Percentiles rank a stretch among this genome's conserved stretches.
Evolutionary conservation across 2,329 filamentous ascomycete genomes (phyloP).

Genomic region (Ophiocordyceps camponoti-leonardi): DNA sequence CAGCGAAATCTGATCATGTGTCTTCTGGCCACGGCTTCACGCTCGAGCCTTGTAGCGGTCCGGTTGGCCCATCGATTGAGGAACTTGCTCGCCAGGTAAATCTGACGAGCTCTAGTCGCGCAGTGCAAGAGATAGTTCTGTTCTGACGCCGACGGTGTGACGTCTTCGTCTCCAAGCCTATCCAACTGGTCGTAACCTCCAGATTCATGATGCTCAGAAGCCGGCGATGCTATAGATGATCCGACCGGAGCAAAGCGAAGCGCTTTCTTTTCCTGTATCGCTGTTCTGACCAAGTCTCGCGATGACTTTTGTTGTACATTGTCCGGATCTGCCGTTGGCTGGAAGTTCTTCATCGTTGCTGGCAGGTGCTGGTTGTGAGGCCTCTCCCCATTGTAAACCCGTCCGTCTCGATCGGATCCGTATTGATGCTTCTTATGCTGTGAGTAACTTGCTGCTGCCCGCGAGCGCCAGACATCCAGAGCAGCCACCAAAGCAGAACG

Average conservation of each 20-base stretch:
- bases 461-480: slow-evolving; percentile 7
- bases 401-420: background rate
- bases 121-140: slow-evolving; percentile 20
- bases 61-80: slow-evolving; percentile 43
- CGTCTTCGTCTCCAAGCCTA: background rate
- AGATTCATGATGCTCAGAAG: background rate
- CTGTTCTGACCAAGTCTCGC: background rate
- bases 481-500: slow-evolving; percentile 4
- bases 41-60: slow-evolving; percentile 45
- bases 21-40: slow-evolving; percentile 49
- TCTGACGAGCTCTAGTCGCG: slow-evolving; percentile 44
- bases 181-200: background rate
- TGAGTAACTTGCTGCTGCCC: background rate
- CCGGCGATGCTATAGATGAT: background rate
- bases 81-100: slow-evolving; percentile 33
- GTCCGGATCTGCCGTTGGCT: background rate
- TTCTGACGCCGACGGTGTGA: background rate
- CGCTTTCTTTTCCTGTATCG: background rate
- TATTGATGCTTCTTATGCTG: background rate
- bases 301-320: background rate
- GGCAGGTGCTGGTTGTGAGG: background rate
- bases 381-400: background rate
- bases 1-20: slow-evolving; percentile 47
- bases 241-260: background rate
- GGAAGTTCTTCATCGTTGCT: background rate